Percentiles rank a stretch among this genome's conserved stretches.
phyloP scores from a whole-genome alignment of 257 asterid species.

The Prunella vulgaris region DNA sequence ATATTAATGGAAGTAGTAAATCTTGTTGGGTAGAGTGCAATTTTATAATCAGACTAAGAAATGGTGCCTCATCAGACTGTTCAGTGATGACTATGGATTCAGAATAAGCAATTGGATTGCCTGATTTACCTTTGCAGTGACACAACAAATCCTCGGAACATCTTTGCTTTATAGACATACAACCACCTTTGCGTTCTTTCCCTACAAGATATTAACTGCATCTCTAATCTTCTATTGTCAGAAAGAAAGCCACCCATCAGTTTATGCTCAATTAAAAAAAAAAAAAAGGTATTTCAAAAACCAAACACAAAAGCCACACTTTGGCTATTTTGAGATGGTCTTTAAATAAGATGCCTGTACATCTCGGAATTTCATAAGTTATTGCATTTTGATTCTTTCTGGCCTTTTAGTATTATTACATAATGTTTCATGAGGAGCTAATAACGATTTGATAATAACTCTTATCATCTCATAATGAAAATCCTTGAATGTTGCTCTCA shows the following conservation, averaged over 20 bases:
- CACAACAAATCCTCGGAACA: neutral
- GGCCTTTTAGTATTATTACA: conserved; percentile 9
- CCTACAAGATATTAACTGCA: conserved; percentile 1
- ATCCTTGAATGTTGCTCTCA: conserved; percentile 5
- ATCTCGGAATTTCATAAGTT: conserved; percentile 15
- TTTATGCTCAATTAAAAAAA: neutral
- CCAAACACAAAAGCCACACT: neutral
- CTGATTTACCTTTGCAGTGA: neutral
- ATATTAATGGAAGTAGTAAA: neutral
- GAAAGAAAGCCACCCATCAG: neutral
- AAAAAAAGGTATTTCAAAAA: neutral
- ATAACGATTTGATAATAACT: neutral
- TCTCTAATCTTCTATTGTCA: neutral
- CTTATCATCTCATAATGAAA: neutral
- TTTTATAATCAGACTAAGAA: neutral
- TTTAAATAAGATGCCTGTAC: conserved; percentile 4
- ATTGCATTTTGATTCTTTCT: conserved; percentile 6
- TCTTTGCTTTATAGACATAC: neutral
- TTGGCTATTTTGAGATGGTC: neutral
- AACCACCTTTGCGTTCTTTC: neutral
- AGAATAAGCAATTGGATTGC: neutral
- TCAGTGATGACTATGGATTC: conserved; percentile 5
- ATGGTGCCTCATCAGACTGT: neutral
- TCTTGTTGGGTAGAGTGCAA: neutral
- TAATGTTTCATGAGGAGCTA: neutral